Evolutionary conservation across 768 basidiomycete species (phyloP), one percentile per base, ranked within the genome.

Genomic region (Leccinum disarticulatum): DNA sequence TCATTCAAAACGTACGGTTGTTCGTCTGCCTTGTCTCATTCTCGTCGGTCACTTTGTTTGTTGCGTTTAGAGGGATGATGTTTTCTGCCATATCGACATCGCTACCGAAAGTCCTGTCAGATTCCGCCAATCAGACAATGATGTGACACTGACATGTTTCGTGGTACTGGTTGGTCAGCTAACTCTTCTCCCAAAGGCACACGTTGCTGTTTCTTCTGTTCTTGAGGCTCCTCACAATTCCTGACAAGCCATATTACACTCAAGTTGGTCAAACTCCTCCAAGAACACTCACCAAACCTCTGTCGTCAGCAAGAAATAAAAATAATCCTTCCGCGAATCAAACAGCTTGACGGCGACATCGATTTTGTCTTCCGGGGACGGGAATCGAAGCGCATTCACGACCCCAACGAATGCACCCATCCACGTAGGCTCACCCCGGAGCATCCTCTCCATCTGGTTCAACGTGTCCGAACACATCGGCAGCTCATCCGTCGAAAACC

Each of bases 251-350:
- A 2, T 19, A 2, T 58, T 19, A 31, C 27, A 15, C 30, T 14
- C 19, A 4, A 43, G 19, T 27, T 19, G 35, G 4, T 57, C 22
- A 30, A 7, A 56, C 4, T 15, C 15, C 5, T 15, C 10, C 27
- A 7, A 13, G 5, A n/a, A 33, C 9, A 60, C 57, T 28, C 27
- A 52, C 63, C 63, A 64, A 14, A 64, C 15, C 0, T 64, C 62
- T 0, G 57, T 60, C 17, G 52, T 49, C 25, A 63, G 38, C 52
- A 63, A 48, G 19, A 59, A 64, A 56, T 59, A 46, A 59, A 63
- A 59, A 3, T 30, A 35, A 31, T 50, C 11, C 25, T n/a, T 55
- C 8, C 31, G 57, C 2, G 54, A 52, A 13, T 64, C 54, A 43
- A 64, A 64, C 27, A 59, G 41, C 6, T 41, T 52, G 57, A 59